phyloP scores from a whole-genome alignment of 1,139 yeast genomes.

The Diutina ranongensis region DNA sequence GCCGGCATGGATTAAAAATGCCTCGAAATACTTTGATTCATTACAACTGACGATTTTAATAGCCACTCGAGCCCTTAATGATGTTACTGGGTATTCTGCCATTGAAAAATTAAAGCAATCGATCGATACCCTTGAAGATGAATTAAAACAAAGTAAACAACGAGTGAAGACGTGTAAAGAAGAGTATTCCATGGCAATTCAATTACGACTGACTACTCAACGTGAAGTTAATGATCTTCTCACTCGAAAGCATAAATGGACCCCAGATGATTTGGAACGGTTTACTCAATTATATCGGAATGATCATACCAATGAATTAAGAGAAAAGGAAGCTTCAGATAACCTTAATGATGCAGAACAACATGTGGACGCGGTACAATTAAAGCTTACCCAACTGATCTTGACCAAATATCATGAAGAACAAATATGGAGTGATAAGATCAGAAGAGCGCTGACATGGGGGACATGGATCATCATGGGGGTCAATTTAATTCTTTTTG shows the following conservation, averaged over 20 bases:
- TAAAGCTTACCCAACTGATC: slow-evolving; percentile 63
- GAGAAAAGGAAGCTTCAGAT: slow-evolving; percentile 43
- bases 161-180: slow-evolving; percentile 39
- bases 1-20: slow-evolving; percentile 17
- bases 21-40: slow-evolving; percentile 47
- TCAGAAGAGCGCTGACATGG: slow-evolving; percentile 90
- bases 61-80: slow-evolving; percentile 66
- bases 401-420: slow-evolving; percentile 90
- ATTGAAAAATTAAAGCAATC: slow-evolving; percentile 61
- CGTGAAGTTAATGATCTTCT: slow-evolving; percentile 78
- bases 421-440: slow-evolving; percentile 96
- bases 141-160: slow-evolving; percentile 37
- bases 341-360: slow-evolving; percentile 47
- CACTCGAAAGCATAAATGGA: slow-evolving; percentile 80
- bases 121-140: slow-evolving; percentile 41
- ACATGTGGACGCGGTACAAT: slow-evolving; percentile 58
- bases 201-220: slow-evolving; percentile 60
- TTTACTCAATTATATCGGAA: slow-evolving; percentile 73
- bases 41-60: slow-evolving; percentile 48
- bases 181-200: slow-evolving; percentile 51
- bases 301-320: slow-evolving; percentile 65
- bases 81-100: slow-evolving; percentile 82
- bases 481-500: slow-evolving; percentile 63
- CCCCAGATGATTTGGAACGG: slow-evolving; percentile 62
- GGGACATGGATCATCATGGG: slow-evolving; percentile 92